phyloP scores from a whole-genome alignment of 2,329 filamentous ascomycete species.

The Ceratocystis variospora region DNA sequence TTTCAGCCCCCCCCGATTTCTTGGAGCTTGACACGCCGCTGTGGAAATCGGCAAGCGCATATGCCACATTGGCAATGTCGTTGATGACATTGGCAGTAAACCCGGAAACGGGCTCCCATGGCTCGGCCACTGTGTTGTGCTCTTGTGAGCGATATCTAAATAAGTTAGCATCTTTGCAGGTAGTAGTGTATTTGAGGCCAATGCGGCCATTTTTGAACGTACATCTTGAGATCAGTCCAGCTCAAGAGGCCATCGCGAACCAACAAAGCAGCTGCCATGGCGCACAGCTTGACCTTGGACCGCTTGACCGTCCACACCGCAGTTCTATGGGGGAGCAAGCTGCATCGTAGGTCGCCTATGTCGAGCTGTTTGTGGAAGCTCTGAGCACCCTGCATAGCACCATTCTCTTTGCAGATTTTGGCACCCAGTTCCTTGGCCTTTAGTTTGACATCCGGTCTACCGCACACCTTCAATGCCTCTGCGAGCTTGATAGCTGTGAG shows the following conservation, averaged over 20 bases:
- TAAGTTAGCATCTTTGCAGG: slow-evolving; percentile 16
- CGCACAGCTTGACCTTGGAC: slow-evolving; percentile 49
- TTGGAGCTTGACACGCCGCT: slow-evolving; percentile 25
- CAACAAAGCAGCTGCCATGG: slow-evolving; percentile 57
- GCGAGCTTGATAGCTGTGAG: slow-evolving; percentile 53
- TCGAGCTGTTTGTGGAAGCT: slow-evolving; percentile 60
- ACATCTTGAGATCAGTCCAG: slow-evolving; percentile 58
- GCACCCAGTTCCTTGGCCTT: slow-evolving; percentile 45
- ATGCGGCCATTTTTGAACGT: neutral
- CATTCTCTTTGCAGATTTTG: slow-evolving; percentile 53
- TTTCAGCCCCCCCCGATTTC: neutral
- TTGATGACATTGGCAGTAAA: slow-evolving; percentile 66
- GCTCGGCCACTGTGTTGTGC: slow-evolving; percentile 65
- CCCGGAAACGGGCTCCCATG: slow-evolving; percentile 65
- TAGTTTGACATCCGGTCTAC: slow-evolving; percentile 45
- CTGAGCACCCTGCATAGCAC: slow-evolving; percentile 47
- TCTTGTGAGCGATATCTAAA: slow-evolving; percentile 38
- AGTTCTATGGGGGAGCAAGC: slow-evolving; percentile 49
- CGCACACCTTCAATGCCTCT: slow-evolving; percentile 46
- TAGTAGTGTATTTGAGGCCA: slow-evolving; percentile 29
- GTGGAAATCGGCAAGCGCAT: slow-evolving; percentile 66
- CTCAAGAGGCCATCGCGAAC: slow-evolving; percentile 50
- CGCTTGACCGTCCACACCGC: slow-evolving; percentile 64
- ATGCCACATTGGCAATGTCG: slow-evolving; percentile 65
- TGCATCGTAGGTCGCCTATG: slow-evolving; percentile 53